Conservation (phyloP, 306 rosid genomes). For the Gleditsia sinensis region DNA sequence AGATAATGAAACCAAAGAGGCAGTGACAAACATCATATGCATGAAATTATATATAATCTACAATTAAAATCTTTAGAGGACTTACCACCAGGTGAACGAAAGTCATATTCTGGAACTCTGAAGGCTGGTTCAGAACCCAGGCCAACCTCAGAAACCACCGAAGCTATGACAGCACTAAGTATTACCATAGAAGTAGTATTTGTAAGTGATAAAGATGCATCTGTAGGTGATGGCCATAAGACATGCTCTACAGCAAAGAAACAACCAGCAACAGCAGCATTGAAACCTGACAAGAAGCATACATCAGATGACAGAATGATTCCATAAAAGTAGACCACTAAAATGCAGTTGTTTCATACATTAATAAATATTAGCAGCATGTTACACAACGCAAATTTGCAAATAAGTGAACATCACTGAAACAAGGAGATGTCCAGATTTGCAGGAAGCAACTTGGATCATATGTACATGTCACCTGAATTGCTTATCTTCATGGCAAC, state of each 20-base stretch:
- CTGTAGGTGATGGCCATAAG: conserved; percentile 80
- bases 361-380: neutral
- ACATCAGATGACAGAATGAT: conserved; percentile 2
- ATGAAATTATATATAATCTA: neutral
- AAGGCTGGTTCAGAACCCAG: conserved; percentile 91
- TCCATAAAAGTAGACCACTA: neutral
- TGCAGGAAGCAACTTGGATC: neutral
- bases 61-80: conserved; percentile 4
- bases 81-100: conserved; percentile 85
- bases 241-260: conserved; percentile 87
- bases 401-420: neutral
- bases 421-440: neutral
- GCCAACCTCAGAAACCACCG: conserved; percentile 84
- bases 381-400: neutral
- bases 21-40: neutral
- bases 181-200: conserved; percentile 93
- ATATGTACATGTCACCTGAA: neutral
- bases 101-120: conserved; percentile 83
- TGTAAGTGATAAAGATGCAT: conserved; percentile 67
- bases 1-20: neutral
- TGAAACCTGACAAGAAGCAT: conserved; percentile 65
- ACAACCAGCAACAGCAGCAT: conserved; percentile 97
- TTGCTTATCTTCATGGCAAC: neutral
- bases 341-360: neutral
- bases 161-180: conserved; percentile 87